A percentile compares a stretch with the other conserved stretches of the same genome.
These are phyloP conservation scores for Millerago galiae DNA, from an alignment of 805 yeast genomes.

Conservation along the genomic window DNA sequence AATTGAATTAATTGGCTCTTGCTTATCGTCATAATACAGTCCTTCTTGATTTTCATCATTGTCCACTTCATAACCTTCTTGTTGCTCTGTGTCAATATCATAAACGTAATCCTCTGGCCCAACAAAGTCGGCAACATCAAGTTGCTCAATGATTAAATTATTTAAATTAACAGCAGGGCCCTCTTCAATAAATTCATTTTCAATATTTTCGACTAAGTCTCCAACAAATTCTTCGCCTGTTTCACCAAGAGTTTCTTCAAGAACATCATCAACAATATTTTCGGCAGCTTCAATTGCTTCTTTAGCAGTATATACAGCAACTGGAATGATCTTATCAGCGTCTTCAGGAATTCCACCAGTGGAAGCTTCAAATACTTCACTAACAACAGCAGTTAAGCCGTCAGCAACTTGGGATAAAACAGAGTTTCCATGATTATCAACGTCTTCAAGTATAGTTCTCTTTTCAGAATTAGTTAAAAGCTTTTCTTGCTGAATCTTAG, in stretches of 20 bases:
- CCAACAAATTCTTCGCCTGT: conserved; percentile 6
- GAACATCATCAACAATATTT: conserved; percentile 1
- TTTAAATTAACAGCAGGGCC: neutral
- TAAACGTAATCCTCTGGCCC: conserved; percentile 5
- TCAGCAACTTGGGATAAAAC: neutral
- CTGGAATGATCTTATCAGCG: neutral
- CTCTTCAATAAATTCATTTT: neutral
- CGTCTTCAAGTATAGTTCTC: neutral
- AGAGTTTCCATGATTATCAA: neutral
- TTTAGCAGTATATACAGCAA: neutral
- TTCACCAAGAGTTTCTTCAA: conserved; percentile 8
- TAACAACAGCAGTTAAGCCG: neutral
- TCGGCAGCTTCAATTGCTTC: neutral
- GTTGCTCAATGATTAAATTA: conserved; percentile 7
- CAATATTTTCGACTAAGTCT: conserved; percentile 1
- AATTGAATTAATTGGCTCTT: neutral
- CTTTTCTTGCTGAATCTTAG: too few species aligned
- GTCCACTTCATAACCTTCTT: neutral
- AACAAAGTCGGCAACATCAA: conserved; percentile 7
- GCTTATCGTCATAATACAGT: neutral
- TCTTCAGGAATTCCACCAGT: conserved; percentile 11
- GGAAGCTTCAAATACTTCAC: conserved; percentile 9
- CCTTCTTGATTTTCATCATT: neutral
- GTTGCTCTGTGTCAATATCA: neutral
- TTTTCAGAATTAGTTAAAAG: neutral